phyloP scores from a whole-genome alignment of 2,329 filamentous ascomycete genomes.

The Fusarium pseudograminearum region DNA sequence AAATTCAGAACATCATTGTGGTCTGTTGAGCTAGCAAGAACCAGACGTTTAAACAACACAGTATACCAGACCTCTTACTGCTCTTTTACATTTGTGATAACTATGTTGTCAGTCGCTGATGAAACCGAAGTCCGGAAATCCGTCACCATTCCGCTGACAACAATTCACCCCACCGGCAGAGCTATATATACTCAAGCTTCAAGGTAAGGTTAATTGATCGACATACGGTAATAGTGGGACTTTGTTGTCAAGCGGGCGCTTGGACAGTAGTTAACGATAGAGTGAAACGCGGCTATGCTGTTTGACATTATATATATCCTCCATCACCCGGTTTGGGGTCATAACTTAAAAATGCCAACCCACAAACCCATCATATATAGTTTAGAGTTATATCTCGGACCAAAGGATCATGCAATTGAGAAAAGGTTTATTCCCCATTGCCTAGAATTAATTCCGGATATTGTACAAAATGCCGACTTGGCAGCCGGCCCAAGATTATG shows the following conservation, averaged over 20 bases:
- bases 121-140: too few species aligned
- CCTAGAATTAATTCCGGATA: constrained; percentile 25
- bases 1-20: too few species aligned
- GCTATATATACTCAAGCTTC: background rate
- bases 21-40: too few species aligned
- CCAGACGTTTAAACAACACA: too few species aligned
- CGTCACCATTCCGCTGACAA: too few species aligned
- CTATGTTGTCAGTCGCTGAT: too few species aligned
- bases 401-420: background rate
- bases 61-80: rapidly evolving
- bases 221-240: background rate
- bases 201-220: background rate
- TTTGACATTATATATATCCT: background rate
- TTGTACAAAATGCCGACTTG: constrained; percentile 20
- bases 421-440: constrained; percentile 8
- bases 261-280: background rate
- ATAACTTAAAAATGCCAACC: background rate
- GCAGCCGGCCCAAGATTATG: constrained; percentile 1
- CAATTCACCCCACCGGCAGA: background rate
- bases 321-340: background rate
- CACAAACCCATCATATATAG: background rate
- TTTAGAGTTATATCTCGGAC: background rate
- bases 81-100: too few species aligned
- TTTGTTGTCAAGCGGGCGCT: background rate
- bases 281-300: background rate